Evolutionary conservation across 1,284 basidiomycete species (phyloP), one percentile per base, ranked within the genome.

Genomic region (Sporisorium graminicola): DNA sequence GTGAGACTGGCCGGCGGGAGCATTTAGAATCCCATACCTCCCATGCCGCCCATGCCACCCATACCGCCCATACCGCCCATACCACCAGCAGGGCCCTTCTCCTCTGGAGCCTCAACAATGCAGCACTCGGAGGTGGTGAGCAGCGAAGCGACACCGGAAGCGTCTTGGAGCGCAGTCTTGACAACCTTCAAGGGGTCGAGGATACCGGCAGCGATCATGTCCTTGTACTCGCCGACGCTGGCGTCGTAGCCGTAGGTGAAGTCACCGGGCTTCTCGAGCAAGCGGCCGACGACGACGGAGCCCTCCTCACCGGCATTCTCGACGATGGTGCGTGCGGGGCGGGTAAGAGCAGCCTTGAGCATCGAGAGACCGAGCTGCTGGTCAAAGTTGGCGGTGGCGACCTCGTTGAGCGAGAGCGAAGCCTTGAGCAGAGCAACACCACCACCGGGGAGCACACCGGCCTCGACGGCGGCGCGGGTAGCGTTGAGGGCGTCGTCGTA

Each of bases 401-500:
- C 91, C 53, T 89, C 88, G 84, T 92, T 91, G 65, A 98, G 91
- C 61, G 92, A 89, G 44, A 93, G 89, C 27, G 92, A 93, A 2
- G 95, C 95, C 88, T 96, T 97, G 85, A 96, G 90, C 31, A 93
- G 89, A 24, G 94, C 94, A 37, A 94, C 91, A 87, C 95, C 95
- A 86, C 95, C 95, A 72, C 96, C 96, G 63, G 81, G 81, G 46
- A 98, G 92, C 82, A 98, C 97, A 86, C 96, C 96, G 87, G 98
- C 94, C 88, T 98, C 96, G 56, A 99, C 96, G 55, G 96, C 96
- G 46, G 96, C 96, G 64, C 96, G 93, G 6, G 96, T 98, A 20
- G 95, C 95, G 87, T 97, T 97, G 66, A 98, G 90, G 7, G 96
- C 96, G 86, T 99, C 96, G 84, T 99, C 96, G 86, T 97, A 98